phyloP scores from a whole-genome alignment of 202 grass and related monocot species.

The Sporobolus alterniflorus region DNA sequence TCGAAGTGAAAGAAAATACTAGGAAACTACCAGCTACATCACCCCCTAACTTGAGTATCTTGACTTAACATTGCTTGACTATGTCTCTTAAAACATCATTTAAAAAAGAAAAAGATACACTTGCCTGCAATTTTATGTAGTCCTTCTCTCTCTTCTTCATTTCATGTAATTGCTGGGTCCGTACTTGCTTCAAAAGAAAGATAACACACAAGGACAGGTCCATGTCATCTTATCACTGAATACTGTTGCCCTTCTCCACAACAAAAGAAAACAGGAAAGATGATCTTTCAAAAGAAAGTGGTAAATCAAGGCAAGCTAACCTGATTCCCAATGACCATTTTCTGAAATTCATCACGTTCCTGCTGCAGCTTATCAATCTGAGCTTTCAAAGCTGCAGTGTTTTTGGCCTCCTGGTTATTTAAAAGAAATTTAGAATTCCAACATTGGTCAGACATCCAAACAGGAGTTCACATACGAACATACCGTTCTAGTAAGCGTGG shows the following conservation, averaged over 20 bases:
- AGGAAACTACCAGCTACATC: not conserved
- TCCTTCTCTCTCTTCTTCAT: slow-evolving; percentile 99
- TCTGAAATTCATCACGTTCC: slow-evolving; percentile 98
- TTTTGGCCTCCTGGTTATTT: slow-evolving; percentile 84
- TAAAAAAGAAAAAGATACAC: slow-evolving; percentile 14
- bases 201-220: slow-evolving; percentile 22
- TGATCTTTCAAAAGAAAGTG: not conserved
- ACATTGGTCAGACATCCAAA: slow-evolving; percentile 12
- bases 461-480: slow-evolving; percentile 19
- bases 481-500: slow-evolving; percentile 87
- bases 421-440: slow-evolving; percentile 35
- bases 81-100: not conserved
- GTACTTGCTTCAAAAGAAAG: slow-evolving; percentile 79
- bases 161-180: slow-evolving; percentile 97
- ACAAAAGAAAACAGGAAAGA: slow-evolving; percentile 12
- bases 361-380: slow-evolving; percentile 98
- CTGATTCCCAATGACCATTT: slow-evolving; percentile 99
- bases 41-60: not conserved
- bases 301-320: slow-evolving; percentile 46
- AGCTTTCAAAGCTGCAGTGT: slow-evolving; percentile 79
- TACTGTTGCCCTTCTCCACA: not conserved
- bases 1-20: not conserved
- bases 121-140: slow-evolving; percentile 96
- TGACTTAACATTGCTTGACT: not conserved
- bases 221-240: slow-evolving; percentile 1